phyloP scores from a whole-genome alignment of 257 asterid genomes.

The Oldenlandia corymbosa region DNA sequence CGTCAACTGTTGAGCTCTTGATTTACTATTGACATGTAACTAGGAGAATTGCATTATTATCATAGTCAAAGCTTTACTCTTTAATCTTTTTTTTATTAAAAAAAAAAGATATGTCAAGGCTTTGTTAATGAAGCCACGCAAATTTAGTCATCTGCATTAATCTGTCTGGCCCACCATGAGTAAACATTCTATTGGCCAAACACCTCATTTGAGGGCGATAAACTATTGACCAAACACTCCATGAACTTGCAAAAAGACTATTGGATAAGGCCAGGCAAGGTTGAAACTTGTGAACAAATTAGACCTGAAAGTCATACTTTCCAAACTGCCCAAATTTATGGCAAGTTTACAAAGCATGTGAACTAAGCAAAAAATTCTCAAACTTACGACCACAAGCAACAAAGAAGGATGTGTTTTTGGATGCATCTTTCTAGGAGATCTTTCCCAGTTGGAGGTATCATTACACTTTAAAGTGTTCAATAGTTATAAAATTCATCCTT shows the following conservation, averaged over 20 bases:
- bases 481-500: background rate
- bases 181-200: background rate
- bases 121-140: background rate
- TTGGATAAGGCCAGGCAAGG: background rate
- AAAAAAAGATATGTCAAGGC: too few species aligned
- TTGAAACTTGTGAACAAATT: conserved; percentile 16
- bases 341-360: conserved; percentile 14
- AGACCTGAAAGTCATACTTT: conserved; percentile 7
- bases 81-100: background rate
- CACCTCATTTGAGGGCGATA: background rate
- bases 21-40: too few species aligned
- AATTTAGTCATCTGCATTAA: background rate
- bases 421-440: background rate
- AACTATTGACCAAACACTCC: background rate
- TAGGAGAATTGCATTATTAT: background rate
- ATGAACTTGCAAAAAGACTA: background rate
- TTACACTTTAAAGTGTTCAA: background rate
- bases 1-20: too few species aligned
- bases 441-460: background rate
- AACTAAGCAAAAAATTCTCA: background rate
- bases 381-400: background rate
- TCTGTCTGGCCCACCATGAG: background rate
- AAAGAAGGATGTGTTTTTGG: background rate
- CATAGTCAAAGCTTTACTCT: background rate
- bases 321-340: conserved; percentile 4